Conservation (phyloP, 345 rosid species). For the Trapa bicornis region DNA sequence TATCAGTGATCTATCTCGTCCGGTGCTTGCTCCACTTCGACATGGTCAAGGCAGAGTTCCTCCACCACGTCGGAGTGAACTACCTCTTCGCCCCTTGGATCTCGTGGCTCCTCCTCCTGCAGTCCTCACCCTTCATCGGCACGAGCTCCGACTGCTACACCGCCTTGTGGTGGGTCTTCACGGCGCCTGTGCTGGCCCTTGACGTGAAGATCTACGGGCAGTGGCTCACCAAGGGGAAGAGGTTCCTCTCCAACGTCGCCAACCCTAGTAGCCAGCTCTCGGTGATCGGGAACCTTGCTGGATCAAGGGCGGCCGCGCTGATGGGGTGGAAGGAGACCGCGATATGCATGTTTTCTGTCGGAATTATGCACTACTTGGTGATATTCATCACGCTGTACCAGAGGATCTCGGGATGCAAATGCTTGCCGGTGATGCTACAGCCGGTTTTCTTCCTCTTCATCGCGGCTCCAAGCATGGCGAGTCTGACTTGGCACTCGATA, state of each 20-base stretch:
- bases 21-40: conserved; percentile 28
- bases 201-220: conserved; percentile 26
- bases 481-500: conserved; percentile 23
- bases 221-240: conserved; percentile 30
- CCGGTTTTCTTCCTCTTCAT: conserved; percentile 26
- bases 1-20: conserved; percentile 25
- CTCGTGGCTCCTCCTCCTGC: conserved; percentile 25
- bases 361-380: conserved; percentile 22
- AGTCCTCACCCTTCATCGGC: conserved; percentile 19
- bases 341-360: conserved; percentile 23
- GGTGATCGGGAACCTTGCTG: conserved; percentile 27
- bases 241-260: conserved; percentile 17
- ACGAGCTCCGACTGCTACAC: conserved; percentile 3
- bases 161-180: conserved; percentile 18
- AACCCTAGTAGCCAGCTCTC: conserved; percentile 28
- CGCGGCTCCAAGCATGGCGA: conserved; percentile 24
- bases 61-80: conserved; percentile 24
- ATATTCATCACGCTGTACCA: conserved; percentile 27
- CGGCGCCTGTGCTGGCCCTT: conserved; percentile 16
- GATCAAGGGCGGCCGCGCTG: conserved; percentile 15
- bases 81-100: conserved; percentile 24
- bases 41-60: conserved; percentile 39
- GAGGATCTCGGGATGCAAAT: conserved; percentile 13
- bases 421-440: conserved; percentile 18
- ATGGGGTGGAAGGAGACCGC: conserved; percentile 22